Percentiles rank a stretch among this genome's conserved stretches.
phyloP scores from a whole-genome alignment of 2,329 filamentous ascomycete genomes.

The Ampelomyces quisqualis region DNA sequence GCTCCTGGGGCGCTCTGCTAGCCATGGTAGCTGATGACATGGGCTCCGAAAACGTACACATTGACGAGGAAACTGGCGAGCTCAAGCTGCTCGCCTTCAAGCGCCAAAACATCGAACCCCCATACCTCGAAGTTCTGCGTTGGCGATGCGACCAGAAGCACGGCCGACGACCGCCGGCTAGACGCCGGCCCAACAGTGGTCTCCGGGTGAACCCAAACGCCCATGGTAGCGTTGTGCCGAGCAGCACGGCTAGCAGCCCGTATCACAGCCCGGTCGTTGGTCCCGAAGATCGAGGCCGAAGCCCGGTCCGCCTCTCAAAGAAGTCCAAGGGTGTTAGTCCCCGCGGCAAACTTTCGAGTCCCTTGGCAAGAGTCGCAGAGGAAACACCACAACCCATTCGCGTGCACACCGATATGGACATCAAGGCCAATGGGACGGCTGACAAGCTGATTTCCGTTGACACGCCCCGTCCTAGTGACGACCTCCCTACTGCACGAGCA shows the following conservation, averaged over 20 bases:
- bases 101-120: slow-evolving; percentile 80
- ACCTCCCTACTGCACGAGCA: slow-evolving; percentile 28
- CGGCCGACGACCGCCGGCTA: slow-evolving; percentile 59
- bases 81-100: slow-evolving; percentile 86
- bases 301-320: slow-evolving; percentile 65
- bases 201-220: slow-evolving; percentile 57
- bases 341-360: slow-evolving; percentile 67
- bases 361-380: slow-evolving; percentile 73
- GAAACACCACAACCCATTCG: slow-evolving; percentile 53
- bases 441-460: slow-evolving; percentile 49
- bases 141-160: slow-evolving; percentile 97
- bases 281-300: slow-evolving; percentile 63
- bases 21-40: slow-evolving; percentile 88
- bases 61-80: slow-evolving; percentile 90
- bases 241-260: slow-evolving; percentile 55
- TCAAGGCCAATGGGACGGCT: slow-evolving; percentile 24
- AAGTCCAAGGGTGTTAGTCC: slow-evolving; percentile 63
- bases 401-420: slow-evolving; percentile 39
- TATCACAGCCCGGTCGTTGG: slow-evolving; percentile 67
- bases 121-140: slow-evolving; percentile 90
- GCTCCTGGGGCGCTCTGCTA: slow-evolving; percentile 86
- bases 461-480: slow-evolving; percentile 45
- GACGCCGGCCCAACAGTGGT: slow-evolving; percentile 49
- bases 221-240: slow-evolving; percentile 46
- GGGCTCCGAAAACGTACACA: slow-evolving; percentile 84